Conservation (phyloP, 257 asterid species). For the Solanum bulbocastanum region DNA sequence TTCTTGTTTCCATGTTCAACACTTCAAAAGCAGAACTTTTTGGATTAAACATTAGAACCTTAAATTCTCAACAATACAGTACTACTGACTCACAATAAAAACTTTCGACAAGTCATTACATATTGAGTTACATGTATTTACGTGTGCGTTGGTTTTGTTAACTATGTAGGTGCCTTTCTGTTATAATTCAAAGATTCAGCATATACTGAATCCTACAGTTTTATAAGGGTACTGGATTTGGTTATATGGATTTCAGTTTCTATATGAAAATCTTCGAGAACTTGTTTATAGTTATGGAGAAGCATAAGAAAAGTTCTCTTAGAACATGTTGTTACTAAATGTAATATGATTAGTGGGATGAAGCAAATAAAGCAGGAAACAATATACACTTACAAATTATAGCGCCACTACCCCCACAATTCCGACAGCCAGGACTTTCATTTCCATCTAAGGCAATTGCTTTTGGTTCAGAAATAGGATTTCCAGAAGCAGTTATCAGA, state of each 20-base stretch:
- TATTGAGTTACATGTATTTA: neutral
- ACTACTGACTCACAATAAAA: neutral
- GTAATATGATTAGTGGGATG: neutral
- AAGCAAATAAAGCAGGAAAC: neutral
- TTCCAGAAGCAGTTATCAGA: conserved; percentile 34
- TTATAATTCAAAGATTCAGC: neutral
- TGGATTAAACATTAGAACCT: neutral
- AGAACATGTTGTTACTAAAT: neutral
- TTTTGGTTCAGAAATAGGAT: conserved; percentile 20
- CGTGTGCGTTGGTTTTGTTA: neutral
- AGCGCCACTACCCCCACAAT: conserved; percentile 92
- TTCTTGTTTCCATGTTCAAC: neutral
- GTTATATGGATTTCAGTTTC: neutral
- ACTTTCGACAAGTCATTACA: neutral
- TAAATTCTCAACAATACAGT: neutral
- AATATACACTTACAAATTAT: conserved; percentile 51
- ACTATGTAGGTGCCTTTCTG: neutral
- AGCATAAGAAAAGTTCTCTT: neutral
- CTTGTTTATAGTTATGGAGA: neutral
- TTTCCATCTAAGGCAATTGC: conserved; percentile 61
- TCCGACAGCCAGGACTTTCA: conserved; percentile 66
- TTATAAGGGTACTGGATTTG: neutral
- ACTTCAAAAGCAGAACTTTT: neutral
- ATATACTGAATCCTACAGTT: neutral
- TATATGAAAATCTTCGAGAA: neutral